These are phyloP conservation scores for Suillus decipiens DNA, from an alignment of 768 basidiomycete genomes.

Conservation along the genomic window DNA sequence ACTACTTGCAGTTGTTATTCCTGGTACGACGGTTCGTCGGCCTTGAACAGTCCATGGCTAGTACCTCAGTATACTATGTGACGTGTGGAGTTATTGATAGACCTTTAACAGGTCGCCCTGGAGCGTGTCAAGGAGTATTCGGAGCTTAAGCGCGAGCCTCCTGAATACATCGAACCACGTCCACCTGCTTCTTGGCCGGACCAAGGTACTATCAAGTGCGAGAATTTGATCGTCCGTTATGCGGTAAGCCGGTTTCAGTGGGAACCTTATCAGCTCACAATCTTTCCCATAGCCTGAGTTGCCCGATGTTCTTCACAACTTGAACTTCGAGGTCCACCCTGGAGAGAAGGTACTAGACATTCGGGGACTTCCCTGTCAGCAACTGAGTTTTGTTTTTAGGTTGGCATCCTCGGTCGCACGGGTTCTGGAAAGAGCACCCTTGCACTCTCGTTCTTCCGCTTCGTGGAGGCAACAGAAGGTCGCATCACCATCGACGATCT, in stretches of 20 bases:
- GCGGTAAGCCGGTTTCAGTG: constrained; percentile 52
- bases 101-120: constrained; percentile 60
- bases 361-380: background rate
- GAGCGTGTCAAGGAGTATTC: constrained; percentile 94
- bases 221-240: constrained; percentile 76
- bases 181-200: constrained; percentile 81
- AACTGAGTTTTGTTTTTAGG: constrained; percentile 33
- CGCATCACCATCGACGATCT: constrained; percentile 75
- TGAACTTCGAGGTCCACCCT: constrained; percentile 72
- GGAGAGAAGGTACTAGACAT: constrained; percentile 64
- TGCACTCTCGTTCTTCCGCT: constrained; percentile 84
- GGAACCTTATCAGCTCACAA: background rate
- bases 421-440: constrained; percentile 79
- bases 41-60: constrained; percentile 90
- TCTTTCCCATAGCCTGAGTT: constrained; percentile 64
- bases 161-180: constrained; percentile 87
- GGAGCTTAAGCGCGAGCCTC: constrained; percentile 71
- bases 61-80: constrained; percentile 2
- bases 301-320: constrained; percentile 78
- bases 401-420: constrained; percentile 73
- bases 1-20: constrained; percentile 50
- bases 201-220: constrained; percentile 64
- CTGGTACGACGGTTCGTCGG: constrained; percentile 82
- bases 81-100: constrained; percentile 4
- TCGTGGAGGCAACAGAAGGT: constrained; percentile 84